These are phyloP conservation scores for Penicillium rolfsii DNA, from an alignment of 2,329 filamentous ascomycete genomes.

Conservation along the genomic window DNA sequence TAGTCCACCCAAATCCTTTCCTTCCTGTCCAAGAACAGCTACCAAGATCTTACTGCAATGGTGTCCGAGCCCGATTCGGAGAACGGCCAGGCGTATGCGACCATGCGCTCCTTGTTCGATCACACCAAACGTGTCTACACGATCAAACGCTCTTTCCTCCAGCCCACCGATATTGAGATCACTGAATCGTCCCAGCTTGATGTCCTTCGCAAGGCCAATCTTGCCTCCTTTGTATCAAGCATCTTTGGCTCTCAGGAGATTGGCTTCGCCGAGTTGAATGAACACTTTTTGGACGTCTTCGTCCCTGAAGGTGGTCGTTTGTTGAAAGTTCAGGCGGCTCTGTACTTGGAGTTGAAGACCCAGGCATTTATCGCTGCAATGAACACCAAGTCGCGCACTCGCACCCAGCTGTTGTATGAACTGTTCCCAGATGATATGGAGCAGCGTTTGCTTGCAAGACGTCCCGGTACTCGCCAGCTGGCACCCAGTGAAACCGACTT, in stretches of 20 bases:
- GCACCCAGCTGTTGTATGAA: conserved; percentile 61
- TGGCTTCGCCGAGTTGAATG: conserved; percentile 65
- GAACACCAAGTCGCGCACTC: conserved; percentile 58
- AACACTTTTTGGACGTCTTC: conserved; percentile 66
- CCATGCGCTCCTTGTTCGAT: conserved; percentile 64
- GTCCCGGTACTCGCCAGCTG: conserved; percentile 58
- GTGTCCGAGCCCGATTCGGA: conserved; percentile 60
- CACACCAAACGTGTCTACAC: conserved; percentile 66
- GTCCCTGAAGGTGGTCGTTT: conserved; percentile 62
- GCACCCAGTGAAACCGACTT: conserved; percentile 65
- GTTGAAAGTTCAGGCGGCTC: conserved; percentile 61
- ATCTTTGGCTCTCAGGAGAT: conserved; percentile 68
- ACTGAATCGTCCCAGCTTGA: conserved; percentile 58
- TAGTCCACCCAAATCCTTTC: conserved; percentile 63
- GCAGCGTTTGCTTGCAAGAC: conserved; percentile 56
- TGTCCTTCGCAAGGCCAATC: conserved; percentile 65
- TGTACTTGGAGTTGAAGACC: conserved; percentile 68
- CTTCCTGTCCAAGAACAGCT: conserved; percentile 60
- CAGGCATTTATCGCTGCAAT: conserved; percentile 67
- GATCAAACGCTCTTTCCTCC: conserved; percentile 59
- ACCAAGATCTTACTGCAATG: conserved; percentile 60
- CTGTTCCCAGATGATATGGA: conserved; percentile 63
- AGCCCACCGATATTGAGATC: conserved; percentile 56
- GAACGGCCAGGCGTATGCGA: conserved; percentile 64
- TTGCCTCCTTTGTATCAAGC: conserved; percentile 66